A percentile compares a stretch with the other conserved stretches of the same genome.
These are phyloP conservation scores for Warburgia ugandensis DNA, from an alignment of 164 flowering plant species.

Conservation along the genomic window DNA sequence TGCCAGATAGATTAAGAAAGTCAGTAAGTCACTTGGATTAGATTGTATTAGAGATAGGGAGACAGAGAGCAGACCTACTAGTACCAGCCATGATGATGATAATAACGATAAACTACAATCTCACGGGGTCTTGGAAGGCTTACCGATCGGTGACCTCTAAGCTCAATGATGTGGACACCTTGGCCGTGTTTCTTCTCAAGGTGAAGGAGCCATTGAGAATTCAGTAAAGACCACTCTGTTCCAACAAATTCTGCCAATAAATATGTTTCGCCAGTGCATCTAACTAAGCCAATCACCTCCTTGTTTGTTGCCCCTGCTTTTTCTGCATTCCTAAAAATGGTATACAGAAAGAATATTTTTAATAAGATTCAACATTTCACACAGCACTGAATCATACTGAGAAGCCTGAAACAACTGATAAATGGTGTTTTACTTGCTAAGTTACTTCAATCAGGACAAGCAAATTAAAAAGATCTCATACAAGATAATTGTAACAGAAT, in stretches of 20 bases:
- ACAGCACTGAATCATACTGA: background rate
- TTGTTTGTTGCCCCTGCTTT: constrained; percentile 23
- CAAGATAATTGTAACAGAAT: no score
- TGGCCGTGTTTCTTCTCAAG: constrained; percentile 24
- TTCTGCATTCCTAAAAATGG: constrained; percentile 30
- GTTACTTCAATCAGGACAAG: no score
- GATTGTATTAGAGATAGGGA: no score
- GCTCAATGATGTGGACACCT: constrained; percentile 48
- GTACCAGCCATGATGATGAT: no score
- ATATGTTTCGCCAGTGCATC: constrained; percentile 34
- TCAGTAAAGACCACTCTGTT: constrained; percentile 47
- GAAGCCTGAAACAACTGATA: background rate
- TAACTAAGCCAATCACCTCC: constrained; percentile 50
- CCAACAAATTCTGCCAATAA: constrained; percentile 46
- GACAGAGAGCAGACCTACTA: no score
- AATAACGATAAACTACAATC: background rate
- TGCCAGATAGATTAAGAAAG: no score
- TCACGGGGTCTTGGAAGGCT: background rate
- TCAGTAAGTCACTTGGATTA: no score
- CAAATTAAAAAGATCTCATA: no score
- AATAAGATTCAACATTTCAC: background rate
- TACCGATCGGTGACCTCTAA: constrained; percentile 52
- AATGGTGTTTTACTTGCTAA: background rate
- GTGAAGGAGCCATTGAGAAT: constrained; percentile 42
- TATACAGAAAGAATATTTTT: background rate